phyloP scores from a whole-genome alignment of 2,329 filamentous ascomycete species.

The Pyrenophora teres region DNA sequence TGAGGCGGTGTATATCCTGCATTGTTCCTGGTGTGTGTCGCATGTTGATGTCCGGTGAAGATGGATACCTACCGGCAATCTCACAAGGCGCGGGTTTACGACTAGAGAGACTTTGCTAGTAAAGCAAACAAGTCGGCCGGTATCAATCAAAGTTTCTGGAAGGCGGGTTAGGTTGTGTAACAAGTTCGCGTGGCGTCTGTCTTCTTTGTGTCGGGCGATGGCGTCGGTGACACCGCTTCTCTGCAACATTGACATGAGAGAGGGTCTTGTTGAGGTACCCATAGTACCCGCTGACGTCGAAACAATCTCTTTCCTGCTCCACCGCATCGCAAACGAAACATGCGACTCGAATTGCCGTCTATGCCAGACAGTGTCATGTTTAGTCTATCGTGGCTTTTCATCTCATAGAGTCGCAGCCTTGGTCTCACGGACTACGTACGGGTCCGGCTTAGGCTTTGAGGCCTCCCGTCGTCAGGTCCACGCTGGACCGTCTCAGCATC shows the following conservation, averaged over 20 bases:
- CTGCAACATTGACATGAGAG: background rate
- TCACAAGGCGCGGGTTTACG: background rate
- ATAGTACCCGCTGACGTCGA: background rate
- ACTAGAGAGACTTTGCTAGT: background rate
- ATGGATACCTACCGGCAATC: background rate
- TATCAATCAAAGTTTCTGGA: background rate
- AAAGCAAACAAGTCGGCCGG: background rate
- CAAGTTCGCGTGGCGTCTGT: background rate
- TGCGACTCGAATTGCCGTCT: background rate
- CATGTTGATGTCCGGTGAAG: conserved; percentile 10
- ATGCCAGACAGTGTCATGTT: background rate
- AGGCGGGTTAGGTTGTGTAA: background rate
- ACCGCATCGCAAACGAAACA: background rate
- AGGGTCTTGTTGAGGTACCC: background rate
- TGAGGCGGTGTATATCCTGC: conserved; percentile 23
- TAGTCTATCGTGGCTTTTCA: no score
- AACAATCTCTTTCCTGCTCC: background rate
- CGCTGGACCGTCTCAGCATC: no score
- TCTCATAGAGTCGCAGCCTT: background rate
- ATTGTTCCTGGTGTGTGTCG: background rate
- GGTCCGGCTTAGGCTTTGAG: background rate
- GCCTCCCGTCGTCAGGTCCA: background rate
- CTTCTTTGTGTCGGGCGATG: background rate
- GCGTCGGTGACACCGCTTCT: background rate
- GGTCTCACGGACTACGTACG: background rate